Evolutionary conservation across 2,329 filamentous ascomycete genomes (phyloP), one percentile per base, ranked within the genome.

Genomic region (Zopfia rhizophila): DNA sequence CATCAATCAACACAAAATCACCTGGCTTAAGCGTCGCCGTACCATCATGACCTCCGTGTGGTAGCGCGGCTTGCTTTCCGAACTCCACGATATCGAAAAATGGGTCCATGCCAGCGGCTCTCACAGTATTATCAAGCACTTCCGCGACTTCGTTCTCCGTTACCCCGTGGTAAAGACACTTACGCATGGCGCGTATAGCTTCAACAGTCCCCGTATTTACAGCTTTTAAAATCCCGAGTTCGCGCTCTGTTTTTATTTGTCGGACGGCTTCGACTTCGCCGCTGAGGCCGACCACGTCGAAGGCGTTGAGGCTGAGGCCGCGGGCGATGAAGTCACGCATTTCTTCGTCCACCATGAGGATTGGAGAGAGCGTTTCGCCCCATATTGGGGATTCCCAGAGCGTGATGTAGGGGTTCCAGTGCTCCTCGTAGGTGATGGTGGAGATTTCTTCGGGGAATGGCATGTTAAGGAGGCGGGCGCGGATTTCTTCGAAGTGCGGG

Each of bases 71-170:
- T 37, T 81, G 74, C 51, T 80, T 77, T 32, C 81, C 83, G 43
- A 87, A 87, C 3, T 86, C 74, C 0, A 87, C 84, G 48, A 86
- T 83, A 58, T 86, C 78, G 63, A 87, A 86, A 66, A 86, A 86
- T 0, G 80, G 76, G 12, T 78, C 69, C 55, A 87, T 75, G 0
- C 82, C 80, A 3, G 79, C 72, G 2, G 80, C 79, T 10, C 77
- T 65, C 51, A 87, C 61, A 0, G 82, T 80, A 21, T 77, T 75
- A 57, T 86, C 78, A 2, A 87, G 72, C 1, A 84, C 79, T 14
- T 71, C 61, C 7, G 74, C 79, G 1, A 87, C 82, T 24, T 86
- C 71, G 48, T 81, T 77, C 52, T 87, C 84, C 0, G 78, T 85
- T 38, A 86, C 68, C 0, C 78, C 82, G 1, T 76, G 72, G 13